Base-by-base conservation (phyloP, 805 yeast genomes). In the Spathaspora passalidarum region DNA sequence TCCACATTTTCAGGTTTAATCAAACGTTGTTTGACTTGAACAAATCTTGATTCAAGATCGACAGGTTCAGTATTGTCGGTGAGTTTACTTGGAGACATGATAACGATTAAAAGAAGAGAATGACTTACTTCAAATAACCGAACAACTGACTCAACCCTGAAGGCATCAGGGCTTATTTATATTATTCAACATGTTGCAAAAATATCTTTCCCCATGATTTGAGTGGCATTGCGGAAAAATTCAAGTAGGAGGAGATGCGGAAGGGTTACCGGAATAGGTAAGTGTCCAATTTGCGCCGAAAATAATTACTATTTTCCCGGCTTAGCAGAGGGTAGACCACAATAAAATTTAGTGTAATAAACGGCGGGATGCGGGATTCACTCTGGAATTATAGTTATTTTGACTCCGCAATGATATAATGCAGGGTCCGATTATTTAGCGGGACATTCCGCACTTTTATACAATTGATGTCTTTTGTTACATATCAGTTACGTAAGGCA, bases 1-100 rank as follows among this genome's bases (percentile, higher is more conserved):
- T 57, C 43, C 10, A 50, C 45, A 39, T 62, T 43, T 43, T 63
- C 65, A 2, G 65, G 63, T 32, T 53, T 56, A 17, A 60, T 55
- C 13, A 55, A 49, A 19, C 39, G 20, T 25, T 36, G 32, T 32
- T 25, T 42, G 10, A 38, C 25, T 17, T 32, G 34, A 19, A 19
- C 16, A 20, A 23, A 42, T n/a, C 45, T 43, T 20, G 45, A 32
- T 23, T 42, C 41, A 25, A 42, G 36, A 29, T 42, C 45, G 35
- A 32, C 23, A 20, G 45, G 45, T 14, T 19, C 17, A 22, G 17
- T 19, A n/a, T 13, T 35, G 16, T 25, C 41, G 9, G 23, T 36
- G 21, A 42, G 10, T 42, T 37, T 35, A 35, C 34, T 14, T 23
- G 45, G 45, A 2, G 45, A 34, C 45, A 42, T 42, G 11, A 2